Conservation (phyloP, 2,329 filamentous ascomycete species). For the Aspergillus proliferans region DNA sequence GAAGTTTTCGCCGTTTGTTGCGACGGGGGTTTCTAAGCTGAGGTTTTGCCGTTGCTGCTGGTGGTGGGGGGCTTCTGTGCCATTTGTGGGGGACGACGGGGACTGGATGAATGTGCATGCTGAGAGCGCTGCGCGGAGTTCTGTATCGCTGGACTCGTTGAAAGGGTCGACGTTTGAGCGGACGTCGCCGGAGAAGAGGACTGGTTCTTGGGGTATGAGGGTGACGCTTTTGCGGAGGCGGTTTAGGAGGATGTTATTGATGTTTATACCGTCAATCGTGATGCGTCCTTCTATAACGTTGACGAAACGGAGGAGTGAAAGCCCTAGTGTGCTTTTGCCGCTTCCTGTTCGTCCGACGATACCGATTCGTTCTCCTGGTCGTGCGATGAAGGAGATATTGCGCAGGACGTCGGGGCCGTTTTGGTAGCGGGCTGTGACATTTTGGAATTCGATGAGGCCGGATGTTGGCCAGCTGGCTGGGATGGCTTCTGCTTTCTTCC, state of each 20-base stretch:
- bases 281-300: slow-evolving; percentile 47
- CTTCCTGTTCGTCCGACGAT: slow-evolving; percentile 28
- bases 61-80: slow-evolving; percentile 8
- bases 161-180: slow-evolving; percentile 56
- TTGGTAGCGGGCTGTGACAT: slow-evolving; percentile 18
- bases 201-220: slow-evolving; percentile 55
- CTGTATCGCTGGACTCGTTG: slow-evolving; percentile 47
- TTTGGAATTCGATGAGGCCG: slow-evolving; percentile 18
- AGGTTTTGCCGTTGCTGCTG: slow-evolving; percentile 16
- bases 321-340: slow-evolving; percentile 38
- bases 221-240: slow-evolving; percentile 51
- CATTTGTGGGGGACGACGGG: slow-evolving; percentile 16
- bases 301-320: slow-evolving; percentile 52
- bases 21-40: slow-evolving; percentile 47
- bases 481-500: slow-evolving; percentile 1
- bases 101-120: slow-evolving; percentile 30
- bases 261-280: slow-evolving; percentile 52
- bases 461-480: slow-evolving; percentile 20
- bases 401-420: slow-evolving; percentile 19
- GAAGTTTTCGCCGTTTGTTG: slow-evolving; percentile 44
- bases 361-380: slow-evolving; percentile 21
- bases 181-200: slow-evolving; percentile 54
- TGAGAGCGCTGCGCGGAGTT: slow-evolving; percentile 22
- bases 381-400: slow-evolving; percentile 16
- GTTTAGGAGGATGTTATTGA: slow-evolving; percentile 47